phyloP scores from a whole-genome alignment of 352 stramenopile genomes.

The Poterioochromonas sp. region DNA sequence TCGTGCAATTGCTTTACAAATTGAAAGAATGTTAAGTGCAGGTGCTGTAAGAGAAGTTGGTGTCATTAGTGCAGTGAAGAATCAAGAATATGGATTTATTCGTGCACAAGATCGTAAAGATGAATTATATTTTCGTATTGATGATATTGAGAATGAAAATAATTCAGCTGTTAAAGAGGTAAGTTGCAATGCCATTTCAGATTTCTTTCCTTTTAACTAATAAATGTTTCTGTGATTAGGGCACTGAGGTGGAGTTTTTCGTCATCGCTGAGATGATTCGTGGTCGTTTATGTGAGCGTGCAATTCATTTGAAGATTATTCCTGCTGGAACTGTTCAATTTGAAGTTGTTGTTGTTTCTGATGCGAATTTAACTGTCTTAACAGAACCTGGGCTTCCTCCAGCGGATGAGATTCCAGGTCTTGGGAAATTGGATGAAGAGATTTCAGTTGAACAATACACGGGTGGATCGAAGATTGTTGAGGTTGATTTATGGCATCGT shows the following conservation, averaged over 20 bases:
- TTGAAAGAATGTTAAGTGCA: neutral
- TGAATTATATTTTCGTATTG: slow-evolving; percentile 16
- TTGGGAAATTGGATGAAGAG: neutral
- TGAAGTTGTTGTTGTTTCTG: neutral
- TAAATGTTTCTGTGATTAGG: neutral
- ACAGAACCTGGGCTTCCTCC: neutral
- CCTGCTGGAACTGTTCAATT: slow-evolving; percentile 14
- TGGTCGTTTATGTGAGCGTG: slow-evolving; percentile 7
- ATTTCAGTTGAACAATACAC: neutral
- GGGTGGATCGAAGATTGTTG: neutral
- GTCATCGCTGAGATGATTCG: neutral
- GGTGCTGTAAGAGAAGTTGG: neutral
- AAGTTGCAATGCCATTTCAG: neutral
- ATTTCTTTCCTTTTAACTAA: neutral
- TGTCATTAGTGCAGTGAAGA: slow-evolving; percentile 6
- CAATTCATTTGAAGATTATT: slow-evolving; percentile 1
- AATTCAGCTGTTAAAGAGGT: neutral
- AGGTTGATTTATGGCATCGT: neutral
- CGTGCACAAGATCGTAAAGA: slow-evolving; percentile 1
- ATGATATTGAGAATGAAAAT: neutral
- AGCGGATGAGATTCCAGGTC: neutral
- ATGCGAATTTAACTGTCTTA: neutral
- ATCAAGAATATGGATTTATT: slow-evolving; percentile 19
- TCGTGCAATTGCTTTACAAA: neutral
- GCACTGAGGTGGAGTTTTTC: slow-evolving; percentile 21